phyloP scores from a whole-genome alignment of 768 basidiomycete genomes.

The Naganishia kalamii region DNA sequence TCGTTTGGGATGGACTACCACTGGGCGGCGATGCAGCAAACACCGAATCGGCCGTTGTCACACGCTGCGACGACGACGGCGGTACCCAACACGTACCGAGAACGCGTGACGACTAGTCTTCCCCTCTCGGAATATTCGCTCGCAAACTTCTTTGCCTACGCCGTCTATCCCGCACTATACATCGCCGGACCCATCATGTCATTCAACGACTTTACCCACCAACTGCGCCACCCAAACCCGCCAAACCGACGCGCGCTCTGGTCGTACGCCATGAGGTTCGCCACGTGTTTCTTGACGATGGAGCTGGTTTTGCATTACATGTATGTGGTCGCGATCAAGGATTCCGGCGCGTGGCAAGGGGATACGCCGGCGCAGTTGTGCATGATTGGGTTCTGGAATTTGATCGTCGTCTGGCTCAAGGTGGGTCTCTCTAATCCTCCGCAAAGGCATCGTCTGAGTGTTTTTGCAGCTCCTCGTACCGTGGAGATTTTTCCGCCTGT shows the following conservation, averaged over 20 bases:
- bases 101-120: conserved; percentile 58
- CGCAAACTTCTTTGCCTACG: conserved; percentile 70
- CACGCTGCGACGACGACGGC: neutral
- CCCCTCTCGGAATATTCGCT: conserved; percentile 59
- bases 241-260: conserved; percentile 50
- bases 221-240: conserved; percentile 60
- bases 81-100: conserved; percentile 49
- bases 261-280: conserved; percentile 64
- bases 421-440: conserved; percentile 49
- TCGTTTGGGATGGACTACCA: conserved; percentile 91
- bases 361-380: conserved; percentile 71
- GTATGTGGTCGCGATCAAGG: conserved; percentile 96
- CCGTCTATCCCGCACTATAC: conserved; percentile 87
- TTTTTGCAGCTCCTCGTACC: conserved; percentile 74
- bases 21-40: conserved; percentile 56
- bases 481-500: conserved; percentile 94
- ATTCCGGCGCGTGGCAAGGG: conserved; percentile 60
- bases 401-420: conserved; percentile 94
- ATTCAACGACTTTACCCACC: conserved; percentile 86
- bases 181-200: conserved; percentile 94
- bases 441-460: neutral
- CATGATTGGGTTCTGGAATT: conserved; percentile 95
- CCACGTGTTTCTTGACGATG: conserved; percentile 70
- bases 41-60: conserved; percentile 27
- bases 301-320: conserved; percentile 87